Evolutionary conservation across 208 protist species (phyloP), one percentile per base, ranked within the genome.

Genomic region (Acanthamoeba castellanii): DNA sequence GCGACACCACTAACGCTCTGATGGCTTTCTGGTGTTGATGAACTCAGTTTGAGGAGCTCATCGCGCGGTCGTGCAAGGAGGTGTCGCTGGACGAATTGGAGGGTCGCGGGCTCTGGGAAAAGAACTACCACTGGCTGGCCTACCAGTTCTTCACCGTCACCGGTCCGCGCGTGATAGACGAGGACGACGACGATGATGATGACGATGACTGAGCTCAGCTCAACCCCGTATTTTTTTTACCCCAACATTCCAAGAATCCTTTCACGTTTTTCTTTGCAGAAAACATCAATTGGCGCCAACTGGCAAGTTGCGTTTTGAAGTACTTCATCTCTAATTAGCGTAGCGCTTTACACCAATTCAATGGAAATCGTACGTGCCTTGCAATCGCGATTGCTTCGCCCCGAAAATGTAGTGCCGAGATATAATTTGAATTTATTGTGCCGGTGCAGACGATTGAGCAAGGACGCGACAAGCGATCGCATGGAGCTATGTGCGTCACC

Each of bases 141-240:
- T 94, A 94, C 90, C 90, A 94, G 66, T 94, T 94, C 70, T 94
- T 94, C 68, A 94, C 90, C 22, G 57, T 94, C 61, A 84, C 70
- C 57, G 90, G 90, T 9, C 90, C 90, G 27, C 61, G 50, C 14
- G 55, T 61, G 7, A 52, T 61, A 9, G 32, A n/a, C 37, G 90
- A 94, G 9, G 90, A 94, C 16, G 68, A 76, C 42, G 70, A 76
- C 9, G 90, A 81, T 22, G 90, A 82, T 5, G 90, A 94, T 42
- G 90, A 94, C 50, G 90, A 94, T 18, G 90, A 94, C 47, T 84
- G n/a, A 84, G 37, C 5, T 74, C 37, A n/a, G n/a, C n/a, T n/a
- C n/a, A n/a, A n/a, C n/a, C n/a, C n/a, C n/a, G n/a, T 32, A 5
- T 55, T 57, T 55, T 57, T 47, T 32, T 55, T 3, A 27, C 7